These are phyloP conservation scores for Haplosporangium gracile DNA, from an alignment of 192 early-diverging fungal genomes.

Conservation along the genomic window DNA sequence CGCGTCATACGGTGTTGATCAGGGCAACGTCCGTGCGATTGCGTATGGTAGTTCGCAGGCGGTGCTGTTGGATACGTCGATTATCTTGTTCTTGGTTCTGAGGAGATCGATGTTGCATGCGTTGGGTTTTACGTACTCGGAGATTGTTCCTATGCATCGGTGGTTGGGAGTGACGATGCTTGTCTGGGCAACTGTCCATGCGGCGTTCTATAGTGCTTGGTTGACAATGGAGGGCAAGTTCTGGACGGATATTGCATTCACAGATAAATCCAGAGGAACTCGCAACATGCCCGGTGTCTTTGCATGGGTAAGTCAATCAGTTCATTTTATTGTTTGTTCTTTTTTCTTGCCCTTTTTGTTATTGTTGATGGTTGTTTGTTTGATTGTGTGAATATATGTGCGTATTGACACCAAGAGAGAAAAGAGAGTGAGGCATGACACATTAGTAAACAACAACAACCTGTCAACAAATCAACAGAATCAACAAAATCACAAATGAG, in stretches of 20 bases:
- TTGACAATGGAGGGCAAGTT: slow-evolving; percentile 21
- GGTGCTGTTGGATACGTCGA: slow-evolving; percentile 43
- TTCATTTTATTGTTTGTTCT: neutral
- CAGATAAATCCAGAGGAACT: slow-evolving; percentile 40
- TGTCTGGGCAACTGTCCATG: slow-evolving; percentile 35
- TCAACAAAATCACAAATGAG: neutral
- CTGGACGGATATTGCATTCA: slow-evolving; percentile 34
- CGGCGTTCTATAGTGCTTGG: slow-evolving; percentile 21
- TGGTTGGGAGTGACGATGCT: slow-evolving; percentile 49
- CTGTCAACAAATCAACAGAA: neutral
- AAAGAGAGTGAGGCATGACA: neutral
- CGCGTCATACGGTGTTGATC: neutral
- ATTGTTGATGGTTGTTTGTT: neutral
- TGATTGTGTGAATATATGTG: neutral
- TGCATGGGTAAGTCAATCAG: slow-evolving; percentile 35
- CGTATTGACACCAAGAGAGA: neutral
- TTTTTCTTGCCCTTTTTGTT: neutral
- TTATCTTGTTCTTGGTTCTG: slow-evolving; percentile 51
- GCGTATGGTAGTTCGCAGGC: slow-evolving; percentile 41
- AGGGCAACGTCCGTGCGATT: slow-evolving; percentile 20
- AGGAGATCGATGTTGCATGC: slow-evolving; percentile 51
- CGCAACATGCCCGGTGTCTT: slow-evolving; percentile 54
- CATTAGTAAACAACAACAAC: neutral
- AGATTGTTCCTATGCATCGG: slow-evolving; percentile 47
- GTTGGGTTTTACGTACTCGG: slow-evolving; percentile 38